phyloP scores from a whole-genome alignment of 169 alveolate species.

The Condylostoma magnum region DNA sequence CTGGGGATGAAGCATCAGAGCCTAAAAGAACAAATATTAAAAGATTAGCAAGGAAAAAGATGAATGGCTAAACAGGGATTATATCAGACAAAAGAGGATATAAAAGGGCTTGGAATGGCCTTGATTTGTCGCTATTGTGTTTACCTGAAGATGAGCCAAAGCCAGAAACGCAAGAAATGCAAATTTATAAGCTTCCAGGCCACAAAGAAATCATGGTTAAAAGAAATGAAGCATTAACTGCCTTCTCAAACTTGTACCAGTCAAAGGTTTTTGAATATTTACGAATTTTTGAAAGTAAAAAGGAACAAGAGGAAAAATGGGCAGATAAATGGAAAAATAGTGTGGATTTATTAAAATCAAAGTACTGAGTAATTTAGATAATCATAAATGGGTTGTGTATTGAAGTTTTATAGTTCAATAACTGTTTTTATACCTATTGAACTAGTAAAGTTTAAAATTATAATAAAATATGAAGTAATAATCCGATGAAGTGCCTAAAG shows the following conservation, averaged over 20 bases:
- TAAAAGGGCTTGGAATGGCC: slow-evolving; percentile 24
- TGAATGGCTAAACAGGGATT: neutral
- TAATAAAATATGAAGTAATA: too few relatives aligned
- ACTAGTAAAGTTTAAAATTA: too few relatives aligned
- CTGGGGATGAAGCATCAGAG: slow-evolving; percentile 61
- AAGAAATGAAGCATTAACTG: slow-evolving; percentile 11
- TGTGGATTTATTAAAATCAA: neutral
- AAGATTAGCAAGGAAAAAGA: slow-evolving; percentile 10
- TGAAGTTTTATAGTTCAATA: too few relatives aligned
- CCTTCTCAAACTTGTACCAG: neutral
- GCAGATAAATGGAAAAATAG: slow-evolving; percentile 10
- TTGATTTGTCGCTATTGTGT: neutral
- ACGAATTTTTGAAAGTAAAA: neutral
- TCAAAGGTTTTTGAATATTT: slow-evolving; percentile 1
- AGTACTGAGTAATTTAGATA: too few relatives aligned
- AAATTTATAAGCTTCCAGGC: slow-evolving; percentile 4
- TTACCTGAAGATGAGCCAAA: slow-evolving; percentile 1
- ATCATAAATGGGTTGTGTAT: too few relatives aligned
- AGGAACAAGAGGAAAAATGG: slow-evolving; percentile 24
- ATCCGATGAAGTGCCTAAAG: too few relatives aligned
- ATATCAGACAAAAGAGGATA: slow-evolving; percentile 1
- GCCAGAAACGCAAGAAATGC: slow-evolving; percentile 5
- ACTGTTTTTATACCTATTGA: too few relatives aligned
- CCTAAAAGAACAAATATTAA: slow-evolving; percentile 18
- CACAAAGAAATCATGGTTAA: slow-evolving; percentile 10